Conservation (phyloP, 805 yeast genomes). For the Schizosaccharomyces japonicus region DNA sequence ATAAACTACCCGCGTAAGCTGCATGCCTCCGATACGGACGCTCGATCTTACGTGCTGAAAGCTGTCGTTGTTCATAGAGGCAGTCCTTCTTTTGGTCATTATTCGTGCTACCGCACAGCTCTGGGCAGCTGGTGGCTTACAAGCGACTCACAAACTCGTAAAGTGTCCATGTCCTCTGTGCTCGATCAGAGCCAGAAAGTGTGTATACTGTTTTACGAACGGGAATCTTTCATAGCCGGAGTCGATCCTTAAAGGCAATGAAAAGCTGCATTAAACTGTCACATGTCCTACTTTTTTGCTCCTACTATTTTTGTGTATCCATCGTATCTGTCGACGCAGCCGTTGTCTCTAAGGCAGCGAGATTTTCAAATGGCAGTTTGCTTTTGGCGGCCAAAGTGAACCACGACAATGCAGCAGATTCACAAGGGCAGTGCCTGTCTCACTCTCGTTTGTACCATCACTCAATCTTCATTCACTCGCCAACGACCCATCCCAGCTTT, state of each 20-base stretch:
- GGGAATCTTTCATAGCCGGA: neutral
- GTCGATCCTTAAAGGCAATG: neutral
- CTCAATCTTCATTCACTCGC: too few species aligned
- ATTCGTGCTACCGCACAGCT: neutral
- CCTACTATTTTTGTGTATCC: neutral
- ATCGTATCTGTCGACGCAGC: constrained; percentile 2
- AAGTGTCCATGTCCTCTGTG: neutral
- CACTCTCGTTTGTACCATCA: too few species aligned
- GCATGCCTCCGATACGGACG: too few species aligned
- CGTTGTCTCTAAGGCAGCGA: neutral
- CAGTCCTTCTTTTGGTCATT: neutral
- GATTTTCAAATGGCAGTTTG: neutral
- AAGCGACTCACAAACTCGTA: neutral
- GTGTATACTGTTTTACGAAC: neutral
- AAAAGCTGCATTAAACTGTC: neutral
- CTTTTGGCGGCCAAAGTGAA: too few species aligned
- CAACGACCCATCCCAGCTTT: too few species aligned
- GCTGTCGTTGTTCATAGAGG: neutral
- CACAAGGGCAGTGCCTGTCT: too few species aligned
- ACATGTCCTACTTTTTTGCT: neutral
- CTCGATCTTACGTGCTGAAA: neutral
- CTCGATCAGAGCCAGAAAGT: neutral
- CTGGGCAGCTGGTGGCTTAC: neutral
- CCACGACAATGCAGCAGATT: too few species aligned
- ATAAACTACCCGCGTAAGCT: neutral